phyloP scores from a whole-genome alignment of 257 asterid genomes.

The Plantago ovata region DNA sequence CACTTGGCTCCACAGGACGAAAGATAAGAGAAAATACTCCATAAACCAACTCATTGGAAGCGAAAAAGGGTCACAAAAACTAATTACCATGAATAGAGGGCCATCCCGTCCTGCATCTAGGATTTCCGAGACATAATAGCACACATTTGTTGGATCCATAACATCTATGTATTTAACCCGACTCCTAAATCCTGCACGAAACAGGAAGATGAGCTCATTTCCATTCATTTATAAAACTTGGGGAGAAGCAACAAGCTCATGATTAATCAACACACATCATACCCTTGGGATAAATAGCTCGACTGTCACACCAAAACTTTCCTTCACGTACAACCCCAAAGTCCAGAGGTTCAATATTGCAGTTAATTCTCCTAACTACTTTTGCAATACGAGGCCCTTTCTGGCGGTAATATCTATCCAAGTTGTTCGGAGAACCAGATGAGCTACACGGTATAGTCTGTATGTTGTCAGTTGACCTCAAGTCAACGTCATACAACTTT shows the following conservation, averaged over 20 bases:
- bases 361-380: conserved; percentile 82
- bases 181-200: conserved; percentile 81
- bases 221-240: conserved; percentile 10
- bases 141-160: conserved; percentile 67
- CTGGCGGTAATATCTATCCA: conserved; percentile 77
- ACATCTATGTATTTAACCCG: conserved; percentile 76
- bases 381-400: conserved; percentile 99
- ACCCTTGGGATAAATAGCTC: conserved; percentile 90
- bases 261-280: conserved; percentile 19
- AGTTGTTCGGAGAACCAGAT: conserved; percentile 43
- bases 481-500: conserved; percentile 35
- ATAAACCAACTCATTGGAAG: not conserved
- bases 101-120: conserved; percentile 73
- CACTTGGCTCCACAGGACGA: not conserved
- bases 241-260: conserved; percentile 6
- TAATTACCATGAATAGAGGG: conserved; percentile 82
- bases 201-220: conserved; percentile 23
- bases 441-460: conserved; percentile 41
- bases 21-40: not conserved
- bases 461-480: conserved; percentile 37
- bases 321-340: conserved; percentile 62
- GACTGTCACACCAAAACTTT: conserved; percentile 77
- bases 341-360: conserved; percentile 73
- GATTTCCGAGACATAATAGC: conserved; percentile 79
- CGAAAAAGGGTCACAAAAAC: not conserved